Percentiles rank a stretch among this genome's conserved stretches.
These are phyloP conservation scores for Carex myosuroides DNA, from an alignment of 176 grass and related monocot genomes.

Conservation along the genomic window DNA sequence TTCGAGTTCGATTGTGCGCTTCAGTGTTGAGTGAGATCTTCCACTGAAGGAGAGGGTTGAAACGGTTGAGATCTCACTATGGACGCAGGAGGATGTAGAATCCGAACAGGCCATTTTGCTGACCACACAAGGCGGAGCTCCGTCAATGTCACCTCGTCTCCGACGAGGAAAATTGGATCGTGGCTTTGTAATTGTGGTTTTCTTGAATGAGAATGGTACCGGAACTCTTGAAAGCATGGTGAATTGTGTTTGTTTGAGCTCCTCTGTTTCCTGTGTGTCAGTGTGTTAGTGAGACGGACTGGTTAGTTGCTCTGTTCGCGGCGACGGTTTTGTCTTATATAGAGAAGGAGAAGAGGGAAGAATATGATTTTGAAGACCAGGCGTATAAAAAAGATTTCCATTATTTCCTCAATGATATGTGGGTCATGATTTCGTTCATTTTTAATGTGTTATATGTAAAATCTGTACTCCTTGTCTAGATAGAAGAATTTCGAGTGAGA, in stretches of 20 bases:
- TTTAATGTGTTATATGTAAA: background rate
- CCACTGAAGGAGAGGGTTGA: background rate
- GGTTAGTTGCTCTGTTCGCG: conserved; percentile 1
- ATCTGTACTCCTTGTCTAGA: background rate
- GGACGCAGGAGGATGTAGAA: conserved; percentile 4
- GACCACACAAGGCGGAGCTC: background rate
- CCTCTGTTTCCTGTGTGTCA: background rate
- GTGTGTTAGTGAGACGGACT: background rate
- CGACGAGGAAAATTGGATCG: background rate
- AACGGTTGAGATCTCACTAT: background rate
- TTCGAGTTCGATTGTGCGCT: background rate
- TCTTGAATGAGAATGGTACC: background rate
- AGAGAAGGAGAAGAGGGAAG: background rate
- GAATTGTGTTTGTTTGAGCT: background rate
- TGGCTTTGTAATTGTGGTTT: background rate
- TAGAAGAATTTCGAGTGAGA: too few species aligned
- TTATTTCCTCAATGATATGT: background rate
- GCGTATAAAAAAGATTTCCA: background rate
- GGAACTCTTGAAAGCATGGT: background rate
- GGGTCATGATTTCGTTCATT: background rate
- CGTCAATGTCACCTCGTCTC: background rate
- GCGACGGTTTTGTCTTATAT: background rate
- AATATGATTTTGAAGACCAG: background rate
- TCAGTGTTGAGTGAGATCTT: background rate
- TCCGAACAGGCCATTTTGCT: background rate